Percentiles rank a stretch among this genome's conserved stretches.
These are phyloP conservation scores for Ceriops tagal DNA, from an alignment of 345 rosid species.

Conservation along the genomic window DNA sequence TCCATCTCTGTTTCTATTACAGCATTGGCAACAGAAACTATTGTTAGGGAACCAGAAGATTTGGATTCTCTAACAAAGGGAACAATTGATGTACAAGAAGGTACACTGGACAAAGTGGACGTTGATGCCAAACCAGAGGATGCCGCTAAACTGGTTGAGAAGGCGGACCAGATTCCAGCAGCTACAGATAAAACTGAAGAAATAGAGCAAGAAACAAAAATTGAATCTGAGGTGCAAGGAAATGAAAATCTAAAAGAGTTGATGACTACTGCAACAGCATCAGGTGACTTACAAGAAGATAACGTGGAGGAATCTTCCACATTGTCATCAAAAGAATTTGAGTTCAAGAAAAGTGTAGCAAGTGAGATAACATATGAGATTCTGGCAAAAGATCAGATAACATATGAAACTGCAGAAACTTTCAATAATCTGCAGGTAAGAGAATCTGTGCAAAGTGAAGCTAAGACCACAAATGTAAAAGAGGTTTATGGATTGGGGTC, in stretches of 20 bases:
- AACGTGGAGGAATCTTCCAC: constrained; percentile 11
- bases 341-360: constrained; percentile 13
- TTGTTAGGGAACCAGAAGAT: constrained; percentile 22
- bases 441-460: constrained; percentile 1
- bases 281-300: constrained; percentile 10
- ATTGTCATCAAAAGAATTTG: constrained; percentile 19
- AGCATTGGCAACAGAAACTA: constrained; percentile 19
- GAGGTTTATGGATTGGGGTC: constrained; percentile 14
- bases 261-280: background rate
- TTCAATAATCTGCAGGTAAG: background rate
- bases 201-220: constrained; percentile 1
- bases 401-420: constrained; percentile 17
- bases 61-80: constrained; percentile 17
- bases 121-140: constrained; percentile 12
- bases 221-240: constrained; percentile 9
- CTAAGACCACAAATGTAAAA: constrained; percentile 7
- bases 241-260: constrained; percentile 1
- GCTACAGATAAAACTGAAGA: constrained; percentile 11
- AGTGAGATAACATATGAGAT: constrained; percentile 14
- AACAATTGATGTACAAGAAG: constrained; percentile 11
- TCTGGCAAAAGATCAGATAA: constrained; percentile 1
- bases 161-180: constrained; percentile 2
- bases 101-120: background rate
- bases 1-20: background rate
- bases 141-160: constrained; percentile 10